phyloP scores from a whole-genome alignment of 371 early-diverging fungal genomes.

The Syncephalis fuscata region DNA sequence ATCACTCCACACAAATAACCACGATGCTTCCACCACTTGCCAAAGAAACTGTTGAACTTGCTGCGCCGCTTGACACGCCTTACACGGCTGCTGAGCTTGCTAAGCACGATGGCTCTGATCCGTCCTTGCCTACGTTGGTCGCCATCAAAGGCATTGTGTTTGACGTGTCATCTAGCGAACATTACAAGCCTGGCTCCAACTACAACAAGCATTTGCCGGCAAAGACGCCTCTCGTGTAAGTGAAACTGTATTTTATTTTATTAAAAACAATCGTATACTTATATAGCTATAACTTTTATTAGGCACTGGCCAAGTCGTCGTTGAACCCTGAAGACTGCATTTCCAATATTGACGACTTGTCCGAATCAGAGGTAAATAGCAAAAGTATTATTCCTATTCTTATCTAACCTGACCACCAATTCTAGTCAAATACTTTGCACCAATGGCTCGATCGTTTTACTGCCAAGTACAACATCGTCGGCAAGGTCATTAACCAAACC shows the following conservation, averaged over 20 bases:
- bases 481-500: conserved; percentile 22
- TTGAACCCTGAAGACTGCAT: conserved; percentile 57
- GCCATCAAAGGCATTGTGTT: conserved; percentile 70
- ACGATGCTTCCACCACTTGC: no score
- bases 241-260: neutral
- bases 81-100: conserved; percentile 39
- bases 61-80: neutral
- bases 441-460: conserved; percentile 62
- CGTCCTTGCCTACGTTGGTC: conserved; percentile 51
- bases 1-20: no score
- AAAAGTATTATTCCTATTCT: neutral
- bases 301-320: conserved; percentile 63
- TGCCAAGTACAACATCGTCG: conserved; percentile 60
- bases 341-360: conserved; percentile 42
- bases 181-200: conserved; percentile 48
- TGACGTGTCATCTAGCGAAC: conserved; percentile 44
- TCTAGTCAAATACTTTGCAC: conserved; percentile 41
- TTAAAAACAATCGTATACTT: neutral
- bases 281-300: neutral
- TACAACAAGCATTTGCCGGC: conserved; percentile 58
- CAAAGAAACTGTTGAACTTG: neutral
- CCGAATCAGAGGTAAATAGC: conserved; percentile 47
- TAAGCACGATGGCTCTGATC: conserved; percentile 49
- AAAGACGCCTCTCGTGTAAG: conserved; percentile 57
- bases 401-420: neutral